These are phyloP conservation scores for Malassezia equina DNA, from an alignment of 1,284 basidiomycete genomes.

Conservation along the genomic window DNA sequence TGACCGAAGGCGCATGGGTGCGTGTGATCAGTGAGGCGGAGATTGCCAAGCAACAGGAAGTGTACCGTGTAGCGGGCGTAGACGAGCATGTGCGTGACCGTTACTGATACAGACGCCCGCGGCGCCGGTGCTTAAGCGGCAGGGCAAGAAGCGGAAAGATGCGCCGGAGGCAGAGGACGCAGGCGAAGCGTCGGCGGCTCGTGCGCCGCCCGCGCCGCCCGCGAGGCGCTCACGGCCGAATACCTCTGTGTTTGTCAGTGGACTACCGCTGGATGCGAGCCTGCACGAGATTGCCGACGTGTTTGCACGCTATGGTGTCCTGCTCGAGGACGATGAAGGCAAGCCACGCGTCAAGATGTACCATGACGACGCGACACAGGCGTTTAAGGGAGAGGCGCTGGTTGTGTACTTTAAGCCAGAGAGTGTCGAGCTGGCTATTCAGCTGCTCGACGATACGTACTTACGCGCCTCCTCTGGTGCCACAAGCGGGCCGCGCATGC, in stretches of 20 bases:
- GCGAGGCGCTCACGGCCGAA: slow-evolving; percentile 22
- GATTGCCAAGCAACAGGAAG: slow-evolving; percentile 75
- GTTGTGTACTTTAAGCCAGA: slow-evolving; percentile 97
- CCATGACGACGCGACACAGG: slow-evolving; percentile 60
- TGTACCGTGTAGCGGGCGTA: slow-evolving; percentile 76
- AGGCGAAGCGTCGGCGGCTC: not conserved
- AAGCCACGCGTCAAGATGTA: slow-evolving; percentile 88
- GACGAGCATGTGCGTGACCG: slow-evolving; percentile 64
- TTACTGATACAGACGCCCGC: slow-evolving; percentile 21
- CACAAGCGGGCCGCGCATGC: slow-evolving; percentile 57
- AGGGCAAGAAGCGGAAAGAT: slow-evolving; percentile 15
- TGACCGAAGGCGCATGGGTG: slow-evolving; percentile 1
- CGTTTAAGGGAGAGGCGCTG: slow-evolving; percentile 86
- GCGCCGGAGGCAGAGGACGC: not conserved
- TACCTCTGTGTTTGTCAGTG: slow-evolving; percentile 82
- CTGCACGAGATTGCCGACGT: slow-evolving; percentile 64
- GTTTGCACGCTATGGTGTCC: slow-evolving; percentile 80
- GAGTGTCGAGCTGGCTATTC: slow-evolving; percentile 74
- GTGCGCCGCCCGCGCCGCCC: slow-evolving; percentile 4
- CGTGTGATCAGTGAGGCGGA: slow-evolving; percentile 62
- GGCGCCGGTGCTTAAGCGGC: slow-evolving; percentile 18
- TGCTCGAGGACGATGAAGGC: slow-evolving; percentile 80
- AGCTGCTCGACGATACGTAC: slow-evolving; percentile 82
- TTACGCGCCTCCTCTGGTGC: slow-evolving; percentile 66
- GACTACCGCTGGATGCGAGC: slow-evolving; percentile 69